Conservation (phyloP, 345 rosid genomes). For the Laguncularia racemosa region DNA sequence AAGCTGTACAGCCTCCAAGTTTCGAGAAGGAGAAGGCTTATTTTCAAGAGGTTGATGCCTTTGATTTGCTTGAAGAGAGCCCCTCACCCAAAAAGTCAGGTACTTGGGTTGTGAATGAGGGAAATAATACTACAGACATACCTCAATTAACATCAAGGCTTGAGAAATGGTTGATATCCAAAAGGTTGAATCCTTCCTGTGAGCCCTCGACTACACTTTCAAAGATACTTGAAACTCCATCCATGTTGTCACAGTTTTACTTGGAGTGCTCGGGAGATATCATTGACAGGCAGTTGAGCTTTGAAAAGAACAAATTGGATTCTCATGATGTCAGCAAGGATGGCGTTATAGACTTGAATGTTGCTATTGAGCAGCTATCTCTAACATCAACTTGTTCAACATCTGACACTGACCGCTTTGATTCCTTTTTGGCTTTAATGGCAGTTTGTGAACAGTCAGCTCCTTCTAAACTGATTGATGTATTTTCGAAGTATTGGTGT, state of each 20-base stretch:
- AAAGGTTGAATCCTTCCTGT: constrained; percentile 36
- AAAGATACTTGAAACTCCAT: constrained; percentile 63
- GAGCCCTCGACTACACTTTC: constrained; percentile 77
- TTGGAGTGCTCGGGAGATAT: constrained; percentile 43
- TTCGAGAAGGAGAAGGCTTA: constrained; percentile 68
- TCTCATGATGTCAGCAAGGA: constrained; percentile 10
- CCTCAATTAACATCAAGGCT: constrained; percentile 61
- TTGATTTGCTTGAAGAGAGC: constrained; percentile 91
- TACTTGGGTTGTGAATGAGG: constrained; percentile 58
- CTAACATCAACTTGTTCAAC: constrained; percentile 44
- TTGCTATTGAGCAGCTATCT: constrained; percentile 58
- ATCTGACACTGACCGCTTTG: constrained; percentile 25
- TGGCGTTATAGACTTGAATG: constrained; percentile 38
- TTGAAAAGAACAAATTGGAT: constrained; percentile 11
- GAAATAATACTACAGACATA: constrained; percentile 26
- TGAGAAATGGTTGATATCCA: constrained; percentile 67
- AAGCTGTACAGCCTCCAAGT: constrained; percentile 37
- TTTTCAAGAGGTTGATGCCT: constrained; percentile 85
- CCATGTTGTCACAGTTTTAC: constrained; percentile 16
- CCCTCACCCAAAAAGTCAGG: constrained; percentile 77
- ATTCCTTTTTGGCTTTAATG: constrained; percentile 58
- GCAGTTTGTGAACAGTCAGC: constrained; percentile 55
- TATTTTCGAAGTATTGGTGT: constrained; percentile 73
- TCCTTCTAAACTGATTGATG: constrained; percentile 57
- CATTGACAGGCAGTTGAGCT: constrained; percentile 16